A percentile compares a stretch with the other conserved stretches of the same genome.
These are phyloP conservation scores for Echites panduratus DNA, from an alignment of 257 asterid species.

Conservation along the genomic window DNA sequence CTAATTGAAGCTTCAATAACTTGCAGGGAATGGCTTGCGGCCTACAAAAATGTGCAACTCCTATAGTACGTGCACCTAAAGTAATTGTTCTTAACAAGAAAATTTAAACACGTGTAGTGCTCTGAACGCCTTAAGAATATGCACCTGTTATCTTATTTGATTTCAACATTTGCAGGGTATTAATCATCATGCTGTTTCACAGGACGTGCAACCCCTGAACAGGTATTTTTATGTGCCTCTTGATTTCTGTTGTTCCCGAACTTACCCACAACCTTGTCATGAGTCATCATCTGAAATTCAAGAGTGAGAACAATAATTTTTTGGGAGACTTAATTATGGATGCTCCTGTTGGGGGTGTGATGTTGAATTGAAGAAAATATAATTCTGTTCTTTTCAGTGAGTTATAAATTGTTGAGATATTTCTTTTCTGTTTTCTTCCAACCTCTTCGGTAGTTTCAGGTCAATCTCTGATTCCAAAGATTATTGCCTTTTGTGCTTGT, in stretches of 20 bases:
- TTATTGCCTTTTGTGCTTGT: slow-evolving; percentile 14
- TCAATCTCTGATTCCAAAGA: not conserved
- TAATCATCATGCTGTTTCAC: slow-evolving; percentile 28
- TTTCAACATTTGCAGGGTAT: slow-evolving; percentile 40
- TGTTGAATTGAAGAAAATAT: not conserved
- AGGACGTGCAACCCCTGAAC: slow-evolving; percentile 34
- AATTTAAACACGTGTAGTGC: slow-evolving; percentile 18
- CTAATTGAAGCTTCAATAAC: slow-evolving; percentile 22
- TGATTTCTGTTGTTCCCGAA: slow-evolving; percentile 4
- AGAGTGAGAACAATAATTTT: not conserved
- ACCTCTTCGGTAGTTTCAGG: not conserved
- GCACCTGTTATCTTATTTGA: slow-evolving; percentile 15
- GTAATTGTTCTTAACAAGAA: slow-evolving; percentile 28
- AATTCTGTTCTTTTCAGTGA: too few relatives aligned
- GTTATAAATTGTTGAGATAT: not conserved
- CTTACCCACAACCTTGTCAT: not conserved
- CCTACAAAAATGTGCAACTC: slow-evolving; percentile 36
- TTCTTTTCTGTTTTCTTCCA: not conserved
- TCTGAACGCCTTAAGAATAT: slow-evolving; percentile 18
- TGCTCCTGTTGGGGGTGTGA: not conserved
- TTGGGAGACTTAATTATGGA: not conserved
- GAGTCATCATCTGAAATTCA: slow-evolving; percentile 4
- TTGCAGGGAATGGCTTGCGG: slow-evolving; percentile 53
- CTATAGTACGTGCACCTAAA: slow-evolving; percentile 33
- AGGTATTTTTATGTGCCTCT: slow-evolving; percentile 34